Evolutionary conservation across 805 yeast genomes (phyloP), one percentile per base, ranked within the genome.

Genomic region (Starmerella cellae): DNA sequence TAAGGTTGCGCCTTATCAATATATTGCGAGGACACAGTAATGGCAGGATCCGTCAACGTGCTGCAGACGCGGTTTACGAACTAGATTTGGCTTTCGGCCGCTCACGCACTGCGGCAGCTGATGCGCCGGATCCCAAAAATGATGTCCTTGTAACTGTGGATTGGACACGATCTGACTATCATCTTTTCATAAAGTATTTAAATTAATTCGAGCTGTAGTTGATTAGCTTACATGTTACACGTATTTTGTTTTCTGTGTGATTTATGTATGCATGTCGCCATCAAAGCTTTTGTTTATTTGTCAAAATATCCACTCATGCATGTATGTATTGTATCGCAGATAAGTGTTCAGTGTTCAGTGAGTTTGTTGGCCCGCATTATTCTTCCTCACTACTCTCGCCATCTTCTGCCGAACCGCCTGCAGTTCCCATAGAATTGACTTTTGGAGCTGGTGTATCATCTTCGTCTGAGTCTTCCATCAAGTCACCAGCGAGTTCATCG

Each of bases 61-160:
- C 72, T 0, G 60, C 68, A 11, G 73, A 70, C 37, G 65, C 63
- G 22, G 41, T 73, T 6, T 70, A 60, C 45, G 70, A 64, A 40
- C 49, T 61, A 6, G 56, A 55, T 1, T 5, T 35, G 22, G 22
- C 23, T 8, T 18, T 34, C 17, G 27, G 26, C n/a, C n/a, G n/a
- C n/a, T n/a, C n/a, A n/a, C n/a, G n/a, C n/a, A n/a, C n/a, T n/a
- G n/a, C n/a, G n/a, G n/a, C n/a, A n/a, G n/a, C n/a, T n/a, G n/a
- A n/a, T n/a, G n/a, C n/a, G n/a, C n/a, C n/a, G n/a, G n/a, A n/a
- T n/a, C n/a, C n/a, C n/a, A n/a, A n/a, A n/a, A n/a, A n/a, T n/a
- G 9, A 17, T 5, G 21, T 21, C 21, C 34, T 31, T 13, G 13
- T 21, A 11, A 4, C 18, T 11, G 34, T 31, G 4, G 34, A 31